Evolutionary conservation across 2,329 filamentous ascomycete genomes (phyloP).

Genomic region (Gnomoniopsis smithogilvyi): DNA sequence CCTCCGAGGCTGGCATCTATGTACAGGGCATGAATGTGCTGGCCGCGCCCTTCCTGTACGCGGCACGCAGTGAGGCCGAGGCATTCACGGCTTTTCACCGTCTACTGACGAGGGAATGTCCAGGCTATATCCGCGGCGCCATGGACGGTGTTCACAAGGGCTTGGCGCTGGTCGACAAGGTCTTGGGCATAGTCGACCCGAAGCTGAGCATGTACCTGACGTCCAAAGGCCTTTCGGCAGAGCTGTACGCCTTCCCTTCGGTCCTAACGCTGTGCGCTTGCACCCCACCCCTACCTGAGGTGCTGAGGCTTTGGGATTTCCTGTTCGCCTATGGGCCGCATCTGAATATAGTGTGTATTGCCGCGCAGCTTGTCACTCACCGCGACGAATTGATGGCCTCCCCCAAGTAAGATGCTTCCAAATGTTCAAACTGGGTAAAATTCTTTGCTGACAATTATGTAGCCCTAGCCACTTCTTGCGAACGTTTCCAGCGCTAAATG

Average conservation of each 20-base stretch:
- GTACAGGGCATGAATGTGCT: constrained; percentile 99
- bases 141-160: constrained; percentile 98
- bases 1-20: constrained; percentile 74
- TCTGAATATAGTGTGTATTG: constrained; percentile 93
- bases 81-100: constrained; percentile 89
- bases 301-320: constrained; percentile 93
- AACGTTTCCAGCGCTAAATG: constrained; percentile 79
- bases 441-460: constrained; percentile 3
- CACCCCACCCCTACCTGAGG: constrained; percentile 90
- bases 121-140: constrained; percentile 88
- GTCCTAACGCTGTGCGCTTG: constrained; percentile 94
- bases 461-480: constrained; percentile 93
- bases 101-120: constrained; percentile 83
- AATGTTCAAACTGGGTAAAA: too few species aligned
- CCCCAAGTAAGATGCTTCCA: constrained; percentile 75
- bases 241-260: constrained; percentile 94
- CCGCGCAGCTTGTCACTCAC: constrained; percentile 89
- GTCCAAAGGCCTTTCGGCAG: constrained; percentile 82
- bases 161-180: constrained; percentile 85
- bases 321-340: constrained; percentile 94
- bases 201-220: constrained; percentile 82
- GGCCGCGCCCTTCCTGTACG: constrained; percentile 92
- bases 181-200: constrained; percentile 85
- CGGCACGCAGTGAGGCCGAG: constrained; percentile 89
- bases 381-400: constrained; percentile 79